Conservation (phyloP, 169 alveolate species). For the Haemoproteus tartakovskyi region DNA sequence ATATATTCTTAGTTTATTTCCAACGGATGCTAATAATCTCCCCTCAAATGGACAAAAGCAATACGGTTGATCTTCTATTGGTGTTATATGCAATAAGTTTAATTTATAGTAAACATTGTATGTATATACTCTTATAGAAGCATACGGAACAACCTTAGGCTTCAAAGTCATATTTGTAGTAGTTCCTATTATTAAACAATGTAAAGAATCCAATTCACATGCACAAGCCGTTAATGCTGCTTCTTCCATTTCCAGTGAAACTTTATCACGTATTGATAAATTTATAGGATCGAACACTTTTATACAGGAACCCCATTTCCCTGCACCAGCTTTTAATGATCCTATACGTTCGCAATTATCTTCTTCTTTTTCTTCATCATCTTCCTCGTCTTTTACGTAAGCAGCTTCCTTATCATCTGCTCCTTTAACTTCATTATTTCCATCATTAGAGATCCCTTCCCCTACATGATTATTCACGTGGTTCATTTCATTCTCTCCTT, state of each 20-base stretch:
- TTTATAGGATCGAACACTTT: slow-evolving; percentile 84
- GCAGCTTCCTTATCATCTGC: not conserved
- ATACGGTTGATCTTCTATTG: slow-evolving; percentile 88
- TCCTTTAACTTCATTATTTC: not conserved
- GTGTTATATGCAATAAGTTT: slow-evolving; percentile 86
- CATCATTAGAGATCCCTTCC: not conserved
- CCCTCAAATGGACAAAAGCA: slow-evolving; percentile 92
- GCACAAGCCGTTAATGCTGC: slow-evolving; percentile 90
- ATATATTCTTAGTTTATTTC: slow-evolving; percentile 91
- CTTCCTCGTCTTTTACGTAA: slow-evolving; percentile 42
- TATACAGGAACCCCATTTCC: slow-evolving; percentile 94
- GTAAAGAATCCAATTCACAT: slow-evolving; percentile 85
- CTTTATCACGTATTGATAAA: slow-evolving; percentile 82
- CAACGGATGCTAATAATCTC: slow-evolving; percentile 92
- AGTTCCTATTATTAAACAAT: slow-evolving; percentile 91
- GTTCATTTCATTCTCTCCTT: not conserved
- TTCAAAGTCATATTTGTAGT: slow-evolving; percentile 71
- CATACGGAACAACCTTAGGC: slow-evolving; percentile 52
- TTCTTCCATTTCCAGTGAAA: slow-evolving; percentile 91
- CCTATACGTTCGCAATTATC: slow-evolving; percentile 78
- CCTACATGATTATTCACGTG: not conserved
- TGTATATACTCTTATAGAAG: slow-evolving; percentile 70
- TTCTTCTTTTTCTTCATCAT: slow-evolving; percentile 67
- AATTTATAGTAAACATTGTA: slow-evolving; percentile 73
- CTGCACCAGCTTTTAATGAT: slow-evolving; percentile 89